Evolutionary conservation across 2,329 filamentous ascomycete species (phyloP), one percentile per base, ranked within the genome.

Genomic region (Fusarium phyllophilum): DNA sequence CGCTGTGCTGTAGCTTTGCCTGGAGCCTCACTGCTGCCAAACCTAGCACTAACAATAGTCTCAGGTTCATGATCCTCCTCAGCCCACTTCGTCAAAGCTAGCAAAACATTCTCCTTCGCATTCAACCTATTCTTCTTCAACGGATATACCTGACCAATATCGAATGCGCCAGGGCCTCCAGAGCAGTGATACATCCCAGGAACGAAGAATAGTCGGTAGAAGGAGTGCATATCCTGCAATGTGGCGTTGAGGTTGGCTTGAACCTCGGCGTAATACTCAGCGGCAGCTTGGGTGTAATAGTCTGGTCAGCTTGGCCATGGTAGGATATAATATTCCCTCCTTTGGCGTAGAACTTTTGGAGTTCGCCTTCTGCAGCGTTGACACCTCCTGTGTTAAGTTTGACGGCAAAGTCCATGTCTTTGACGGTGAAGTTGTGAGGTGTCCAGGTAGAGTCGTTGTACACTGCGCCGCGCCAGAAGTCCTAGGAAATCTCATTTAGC

Each of bases 171-270:
- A 20, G 39, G 65, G 4, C 65, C 62, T 5, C 62, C 62, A 0
- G 29, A 38, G 6, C 65, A 67, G 34, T 67, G 62, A 17, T 67
- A 67, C 65, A 67, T 67, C 9, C 65, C 65, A 1, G 65, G 62
- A 9, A 67, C n/a, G 1, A 66, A 67, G 17, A 67, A 67, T 0
- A 60, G 65, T 1, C 62, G 24, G 20, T 67, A 67, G 29, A 66
- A 67, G 2, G 52, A 67, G 13, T 60, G 65, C 52, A 67, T 60
- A 0, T 52, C 62, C 1, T 52, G 39, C 0, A 67, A 14, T 1
- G 52, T 67, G 20, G 24, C 39, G 15, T 67, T 67, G 3, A 67
- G 45, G 9, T 60, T 67, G 6, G 39, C 39, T 13, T 67, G 65
- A 1, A 67, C 45, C 13, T 67, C 52, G 5, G 52, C 39, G 18